Conservation (phyloP, 805 yeast species). For the Nakazawaea pomicola region DNA sequence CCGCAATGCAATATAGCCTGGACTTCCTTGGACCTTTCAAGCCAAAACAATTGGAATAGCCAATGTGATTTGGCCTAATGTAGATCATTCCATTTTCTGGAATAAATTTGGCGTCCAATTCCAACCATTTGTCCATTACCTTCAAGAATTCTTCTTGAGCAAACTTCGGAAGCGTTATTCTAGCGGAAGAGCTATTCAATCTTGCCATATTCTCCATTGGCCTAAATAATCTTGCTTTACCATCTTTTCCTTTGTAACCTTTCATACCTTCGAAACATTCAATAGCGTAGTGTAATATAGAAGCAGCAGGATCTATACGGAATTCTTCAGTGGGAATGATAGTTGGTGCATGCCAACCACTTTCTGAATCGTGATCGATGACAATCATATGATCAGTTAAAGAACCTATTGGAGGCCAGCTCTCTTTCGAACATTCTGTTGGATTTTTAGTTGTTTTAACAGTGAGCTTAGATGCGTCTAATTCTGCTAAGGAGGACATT, state of each 20-base stretch:
- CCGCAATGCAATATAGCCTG: conserved; percentile 36
- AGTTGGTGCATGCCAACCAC: conserved; percentile 40
- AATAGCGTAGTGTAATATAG: conserved; percentile 41
- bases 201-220: conserved; percentile 44
- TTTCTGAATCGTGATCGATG: conserved; percentile 36
- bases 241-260: conserved; percentile 31
- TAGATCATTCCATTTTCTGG: conserved; percentile 42
- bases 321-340: conserved; percentile 38
- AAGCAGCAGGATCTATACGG: conserved; percentile 35
- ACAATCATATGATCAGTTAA: conserved; percentile 44
- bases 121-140: conserved; percentile 36
- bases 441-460: conserved; percentile 3
- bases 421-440: neutral
- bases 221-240: conserved; percentile 29
- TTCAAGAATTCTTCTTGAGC: conserved; percentile 40
- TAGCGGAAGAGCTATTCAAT: conserved; percentile 42
- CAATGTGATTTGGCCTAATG: conserved; percentile 47
- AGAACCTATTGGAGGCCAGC: conserved; percentile 3
- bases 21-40: conserved; percentile 40
- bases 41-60: conserved; percentile 43
- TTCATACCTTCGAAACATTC: conserved; percentile 44
- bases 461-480: conserved; percentile 8
- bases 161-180: conserved; percentile 43
- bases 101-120: conserved; percentile 38
- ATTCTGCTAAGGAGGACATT: conserved; percentile 1